Evolutionary conservation across 352 stramenopile genomes (phyloP).

Genomic region (Phytophthora pinifolia): DNA sequence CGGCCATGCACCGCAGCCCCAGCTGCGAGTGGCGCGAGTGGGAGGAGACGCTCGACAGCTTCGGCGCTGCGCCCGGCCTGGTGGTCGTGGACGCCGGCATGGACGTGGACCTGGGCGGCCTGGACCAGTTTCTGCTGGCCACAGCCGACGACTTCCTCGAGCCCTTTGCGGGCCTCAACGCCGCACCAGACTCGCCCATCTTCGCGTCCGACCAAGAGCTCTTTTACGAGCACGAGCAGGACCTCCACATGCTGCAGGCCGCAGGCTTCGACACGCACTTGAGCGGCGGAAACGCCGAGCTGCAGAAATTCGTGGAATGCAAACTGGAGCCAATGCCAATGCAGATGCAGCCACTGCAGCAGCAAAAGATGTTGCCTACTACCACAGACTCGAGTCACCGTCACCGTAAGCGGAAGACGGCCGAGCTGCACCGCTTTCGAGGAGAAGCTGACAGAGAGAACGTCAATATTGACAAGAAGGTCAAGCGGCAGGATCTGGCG

Average conservation of each 20-base stretch:
- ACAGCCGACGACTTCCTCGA: constrained; percentile 66
- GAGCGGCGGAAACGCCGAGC: constrained; percentile 30
- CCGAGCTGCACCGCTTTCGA: constrained; percentile 30
- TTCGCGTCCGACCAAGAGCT: constrained; percentile 24
- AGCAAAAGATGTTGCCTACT: constrained; percentile 3
- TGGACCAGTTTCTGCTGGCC: constrained; percentile 64
- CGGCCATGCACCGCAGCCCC: constrained; percentile 28
- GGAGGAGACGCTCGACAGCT: constrained; percentile 40
- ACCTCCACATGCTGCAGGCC: constrained; percentile 24
- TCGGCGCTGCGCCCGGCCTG: constrained; percentile 15
- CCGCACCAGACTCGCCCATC: constrained; percentile 32
- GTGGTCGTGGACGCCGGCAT: constrained; percentile 24
- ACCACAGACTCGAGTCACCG: constrained; percentile 17
- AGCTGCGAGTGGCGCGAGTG: constrained; percentile 45
- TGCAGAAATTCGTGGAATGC: constrained; percentile 39
- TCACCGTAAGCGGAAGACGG: constrained; percentile 66
- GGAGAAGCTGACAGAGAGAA: constrained; percentile 25
- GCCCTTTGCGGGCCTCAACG: constrained; percentile 32
- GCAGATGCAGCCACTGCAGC: constrained; percentile 9
- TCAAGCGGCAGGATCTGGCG: constrained; percentile 33
- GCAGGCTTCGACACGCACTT: constrained; percentile 38
- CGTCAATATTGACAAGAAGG: constrained; percentile 37
- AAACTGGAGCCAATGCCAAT: constrained; percentile 25
- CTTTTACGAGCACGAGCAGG: constrained; percentile 33
- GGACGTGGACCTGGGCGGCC: constrained; percentile 55